phyloP scores from a whole-genome alignment of 306 rosid species.

The Begonia peltatifolia region DNA sequence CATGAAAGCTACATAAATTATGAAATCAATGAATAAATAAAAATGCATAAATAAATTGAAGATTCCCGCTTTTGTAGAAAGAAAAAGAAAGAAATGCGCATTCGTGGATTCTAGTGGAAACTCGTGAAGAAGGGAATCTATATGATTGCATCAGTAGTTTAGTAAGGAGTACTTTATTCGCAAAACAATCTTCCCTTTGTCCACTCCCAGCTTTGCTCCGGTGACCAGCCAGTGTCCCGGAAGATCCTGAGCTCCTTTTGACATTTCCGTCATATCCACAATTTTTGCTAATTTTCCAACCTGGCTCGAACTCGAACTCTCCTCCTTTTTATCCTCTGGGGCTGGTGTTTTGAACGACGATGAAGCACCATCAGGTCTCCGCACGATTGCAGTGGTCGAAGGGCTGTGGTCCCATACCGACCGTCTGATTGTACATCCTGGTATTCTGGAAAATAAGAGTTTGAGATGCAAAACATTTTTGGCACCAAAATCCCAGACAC shows the following conservation, averaged over 20 bases:
- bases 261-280: conserved; percentile 89
- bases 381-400: conserved; percentile 23
- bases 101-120: no score
- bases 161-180: conserved; percentile 79
- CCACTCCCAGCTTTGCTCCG: conserved; percentile 97
- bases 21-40: no score
- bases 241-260: conserved; percentile 87
- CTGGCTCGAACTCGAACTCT: conserved; percentile 26
- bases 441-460: conserved; percentile 87
- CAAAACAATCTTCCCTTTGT: conserved; percentile 79
- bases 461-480: conserved; percentile 87
- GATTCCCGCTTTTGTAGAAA: no score
- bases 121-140: no score
- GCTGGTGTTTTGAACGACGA: conserved; percentile 48
- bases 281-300: conserved; percentile 70
- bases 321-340: conserved; percentile 68
- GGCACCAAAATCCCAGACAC: conserved; percentile 96
- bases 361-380: conserved; percentile 53
- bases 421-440: conserved; percentile 87
- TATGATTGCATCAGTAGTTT: conserved; percentile 44
- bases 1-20: no score
- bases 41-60: no score
- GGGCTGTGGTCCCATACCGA: conserved; percentile 99
- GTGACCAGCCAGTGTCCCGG: conserved; percentile 99
- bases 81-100: no score